Base-by-base conservation (phyloP, 192 early-diverging fungal species). In the Backusella circina region DNA sequence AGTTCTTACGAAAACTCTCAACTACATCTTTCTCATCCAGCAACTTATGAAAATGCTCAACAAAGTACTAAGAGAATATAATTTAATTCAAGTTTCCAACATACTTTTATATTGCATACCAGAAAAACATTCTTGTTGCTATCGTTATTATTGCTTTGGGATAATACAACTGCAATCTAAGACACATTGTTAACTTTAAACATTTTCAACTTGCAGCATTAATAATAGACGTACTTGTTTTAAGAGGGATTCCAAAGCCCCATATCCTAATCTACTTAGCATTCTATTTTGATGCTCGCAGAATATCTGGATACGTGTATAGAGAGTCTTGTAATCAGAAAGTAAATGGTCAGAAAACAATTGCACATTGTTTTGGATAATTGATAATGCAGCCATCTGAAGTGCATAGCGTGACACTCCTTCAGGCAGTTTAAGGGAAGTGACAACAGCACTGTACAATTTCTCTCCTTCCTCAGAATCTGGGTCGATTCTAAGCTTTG, bases 1-100 rank as follows among this genome's bases (percentile, higher is more conserved):
- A 91, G 26, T 91, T 71, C 33, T 84, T 84, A 39, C 80, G 85
- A 31, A 83, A 81, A 67, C 75, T 73, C 66, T 71, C 80, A 32
- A 41, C 64, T 26, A 73, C 33, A 76, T 77, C 32, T 72, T 77
- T 18, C 47, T 77, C 37, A 77, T 86, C 70, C 38, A 92, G 71
- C 4, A 79, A 76, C 3, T 75, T 77, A 0, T 78, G 77, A 64
- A 89, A 87, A 23, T 76, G 78, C 26, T 75, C 39, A 15, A 91
- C 82, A 72, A 84, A 88, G 84, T 87, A 83, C n/a, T 69, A 75
- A 31, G 36, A 18, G 26, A 26, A 47, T 65, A 31, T 35, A 47
- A 13, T 5, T 41, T 21, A 64, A 44, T 23, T 54, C 5, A 37
- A 44, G 33, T 0, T 39, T 3, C 5, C 13, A 31, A 31, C 5